A percentile compares a stretch with the other conserved stretches of the same genome.
These are phyloP conservation scores for Odontarrhena argentea DNA, from an alignment of 345 rosid genomes.

Conservation along the genomic window DNA sequence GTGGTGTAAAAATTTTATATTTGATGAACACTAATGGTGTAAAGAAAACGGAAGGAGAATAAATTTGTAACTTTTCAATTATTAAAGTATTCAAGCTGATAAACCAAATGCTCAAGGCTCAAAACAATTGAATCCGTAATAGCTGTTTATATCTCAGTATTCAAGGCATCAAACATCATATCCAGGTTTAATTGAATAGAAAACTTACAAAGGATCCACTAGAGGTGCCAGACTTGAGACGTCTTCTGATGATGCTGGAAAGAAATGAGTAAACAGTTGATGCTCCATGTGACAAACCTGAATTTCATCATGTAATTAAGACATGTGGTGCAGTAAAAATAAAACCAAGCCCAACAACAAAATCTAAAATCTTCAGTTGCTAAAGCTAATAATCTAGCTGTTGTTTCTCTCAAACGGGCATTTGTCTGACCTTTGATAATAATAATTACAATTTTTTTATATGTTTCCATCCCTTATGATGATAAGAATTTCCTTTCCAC, in stretches of 20 bases:
- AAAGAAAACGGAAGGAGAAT: slow-evolving; percentile 12
- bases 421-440: slow-evolving; percentile 10
- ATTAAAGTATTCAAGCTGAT: not conserved
- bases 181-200: slow-evolving; percentile 13
- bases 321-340: not conserved
- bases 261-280: slow-evolving; percentile 93
- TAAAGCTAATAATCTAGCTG: slow-evolving; percentile 21
- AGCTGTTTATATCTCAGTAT: slow-evolving; percentile 20
- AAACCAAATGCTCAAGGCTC: slow-evolving; percentile 12
- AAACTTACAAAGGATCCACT: slow-evolving; percentile 88
- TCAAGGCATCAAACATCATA: slow-evolving; percentile 19
- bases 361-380: slow-evolving; percentile 19
- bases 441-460: not conserved
- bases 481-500: slow-evolving; percentile 13
- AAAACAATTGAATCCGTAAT: not conserved
- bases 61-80: not conserved
- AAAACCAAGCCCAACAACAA: slow-evolving; percentile 13
- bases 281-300: slow-evolving; percentile 98
- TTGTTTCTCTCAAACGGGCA: slow-evolving; percentile 17
- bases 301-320: slow-evolving; percentile 31
- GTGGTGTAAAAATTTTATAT: not conserved
- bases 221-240: slow-evolving; percentile 88
- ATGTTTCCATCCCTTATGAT: slow-evolving; percentile 15
- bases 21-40: slow-evolving; percentile 13
- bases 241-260: slow-evolving; percentile 89